phyloP scores from a whole-genome alignment of 2,329 filamentous ascomycete genomes.

The Penicillium sp. region DNA sequence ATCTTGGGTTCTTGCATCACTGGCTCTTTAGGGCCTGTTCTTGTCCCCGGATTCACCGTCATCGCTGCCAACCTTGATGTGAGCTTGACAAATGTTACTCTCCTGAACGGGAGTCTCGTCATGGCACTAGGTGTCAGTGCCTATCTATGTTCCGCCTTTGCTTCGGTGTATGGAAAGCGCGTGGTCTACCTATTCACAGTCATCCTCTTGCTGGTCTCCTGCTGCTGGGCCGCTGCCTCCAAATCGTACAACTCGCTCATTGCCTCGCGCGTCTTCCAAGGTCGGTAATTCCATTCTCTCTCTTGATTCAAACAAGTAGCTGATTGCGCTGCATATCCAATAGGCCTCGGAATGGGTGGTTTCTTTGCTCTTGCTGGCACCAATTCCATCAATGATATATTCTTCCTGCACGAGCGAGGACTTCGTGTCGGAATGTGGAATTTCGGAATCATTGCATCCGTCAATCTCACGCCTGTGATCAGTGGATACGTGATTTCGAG shows the following conservation, averaged over 20 bases:
- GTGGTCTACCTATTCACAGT: no score
- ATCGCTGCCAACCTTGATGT: not conserved
- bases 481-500: not conserved
- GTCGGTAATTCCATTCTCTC: no score
- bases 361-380: no score
- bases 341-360: no score
- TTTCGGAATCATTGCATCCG: not conserved
- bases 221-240: no score
- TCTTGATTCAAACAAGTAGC: no score
- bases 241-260: no score
- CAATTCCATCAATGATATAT: no score
- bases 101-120: not conserved
- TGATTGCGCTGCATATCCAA: no score
- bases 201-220: no score
- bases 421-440: not conserved
- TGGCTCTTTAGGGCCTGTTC: not conserved
- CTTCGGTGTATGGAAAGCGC: no score
- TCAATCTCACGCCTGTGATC: not conserved
- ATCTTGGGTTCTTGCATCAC: not conserved
- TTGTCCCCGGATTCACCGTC: not conserved
- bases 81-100: not conserved
- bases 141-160: constrained; percentile 1
- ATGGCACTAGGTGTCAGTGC: not conserved
- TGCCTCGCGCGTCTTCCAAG: no score
- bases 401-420: constrained; percentile 1